phyloP scores from a whole-genome alignment of 192 early-diverging fungal genomes.

The Linnemannia hyalina region DNA sequence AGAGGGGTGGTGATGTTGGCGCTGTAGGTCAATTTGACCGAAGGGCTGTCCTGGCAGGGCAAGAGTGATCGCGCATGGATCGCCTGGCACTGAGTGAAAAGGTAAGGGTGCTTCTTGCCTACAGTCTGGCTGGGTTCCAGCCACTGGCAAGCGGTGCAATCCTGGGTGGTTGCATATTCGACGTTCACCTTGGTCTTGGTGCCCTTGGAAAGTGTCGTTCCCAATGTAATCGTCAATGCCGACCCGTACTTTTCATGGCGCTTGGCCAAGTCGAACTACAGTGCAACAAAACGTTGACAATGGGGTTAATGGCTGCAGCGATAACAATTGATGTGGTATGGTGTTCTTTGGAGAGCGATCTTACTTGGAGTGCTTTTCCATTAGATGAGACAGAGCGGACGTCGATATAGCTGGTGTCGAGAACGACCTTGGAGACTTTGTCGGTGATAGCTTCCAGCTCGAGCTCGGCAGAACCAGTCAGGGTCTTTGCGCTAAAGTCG shows the following conservation, averaged over 20 bases:
- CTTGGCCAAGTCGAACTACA: slow-evolving; percentile 63
- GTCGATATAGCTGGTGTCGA: slow-evolving; percentile 77
- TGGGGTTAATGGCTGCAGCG: not conserved
- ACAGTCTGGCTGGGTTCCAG: slow-evolving; percentile 70
- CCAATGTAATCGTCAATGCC: slow-evolving; percentile 73
- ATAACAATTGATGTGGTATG: not conserved
- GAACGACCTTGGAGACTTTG: slow-evolving; percentile 70
- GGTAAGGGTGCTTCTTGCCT: slow-evolving; percentile 92
- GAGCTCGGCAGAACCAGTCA: slow-evolving; percentile 77
- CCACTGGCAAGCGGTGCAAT: slow-evolving; percentile 93
- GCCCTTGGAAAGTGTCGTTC: slow-evolving; percentile 53
- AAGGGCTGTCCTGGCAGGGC: slow-evolving; percentile 93
- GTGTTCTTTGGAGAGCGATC: not conserved
- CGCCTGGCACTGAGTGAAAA: slow-evolving; percentile 98
- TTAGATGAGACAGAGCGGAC: slow-evolving; percentile 51
- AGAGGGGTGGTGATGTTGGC: slow-evolving; percentile 76
- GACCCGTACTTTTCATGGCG: slow-evolving; percentile 78
- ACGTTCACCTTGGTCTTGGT: slow-evolving; percentile 71
- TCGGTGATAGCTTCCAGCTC: slow-evolving; percentile 65
- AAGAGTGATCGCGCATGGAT: slow-evolving; percentile 94
- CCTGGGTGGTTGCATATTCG: slow-evolving; percentile 81
- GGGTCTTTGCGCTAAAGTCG: slow-evolving; percentile 79
- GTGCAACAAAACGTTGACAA: not conserved
- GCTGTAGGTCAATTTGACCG: slow-evolving; percentile 88
- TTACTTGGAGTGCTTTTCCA: slow-evolving; percentile 44